Percentiles rank a stretch among this genome's conserved stretches.
phyloP scores from a whole-genome alignment of 495 filamentous ascomycete species.

The Penicillium chermesinum region DNA sequence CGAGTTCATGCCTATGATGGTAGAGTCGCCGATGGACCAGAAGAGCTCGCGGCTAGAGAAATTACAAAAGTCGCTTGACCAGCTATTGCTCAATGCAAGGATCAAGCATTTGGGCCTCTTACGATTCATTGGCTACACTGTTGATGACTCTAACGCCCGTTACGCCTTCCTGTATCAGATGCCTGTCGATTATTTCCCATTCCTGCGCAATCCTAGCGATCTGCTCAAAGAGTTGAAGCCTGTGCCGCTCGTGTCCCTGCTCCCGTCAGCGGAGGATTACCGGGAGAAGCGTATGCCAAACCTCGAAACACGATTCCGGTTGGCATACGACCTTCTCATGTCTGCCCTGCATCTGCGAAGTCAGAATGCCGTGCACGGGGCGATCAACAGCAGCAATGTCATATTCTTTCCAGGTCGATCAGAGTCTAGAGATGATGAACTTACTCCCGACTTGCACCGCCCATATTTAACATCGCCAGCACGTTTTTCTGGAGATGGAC shows the following conservation, averaged over 20 bases:
- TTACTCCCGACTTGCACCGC: conserved; percentile 57
- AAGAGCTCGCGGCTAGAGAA: conserved; percentile 33
- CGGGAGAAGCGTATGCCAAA: conserved; percentile 44
- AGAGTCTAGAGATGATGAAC: conserved; percentile 36
- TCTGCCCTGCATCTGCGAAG: conserved; percentile 72
- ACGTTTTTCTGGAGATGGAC: conserved; percentile 65
- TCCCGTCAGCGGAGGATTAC: conserved; percentile 43
- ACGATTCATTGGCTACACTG: conserved; percentile 76
- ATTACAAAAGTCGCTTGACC: conserved; percentile 39
- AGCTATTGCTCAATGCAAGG: conserved; percentile 49
- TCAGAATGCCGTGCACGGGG: conserved; percentile 71
- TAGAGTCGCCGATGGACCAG: conserved; percentile 26
- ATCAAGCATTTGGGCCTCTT: conserved; percentile 57
- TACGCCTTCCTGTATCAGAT: conserved; percentile 82
- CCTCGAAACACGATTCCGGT: conserved; percentile 75
- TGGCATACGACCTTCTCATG: conserved; percentile 74
- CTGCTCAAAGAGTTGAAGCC: conserved; percentile 38
- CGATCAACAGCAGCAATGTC: conserved; percentile 74
- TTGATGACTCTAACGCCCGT: conserved; percentile 70
- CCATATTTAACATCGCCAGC: conserved; percentile 79
- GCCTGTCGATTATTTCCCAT: conserved; percentile 53
- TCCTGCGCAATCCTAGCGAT: conserved; percentile 41
- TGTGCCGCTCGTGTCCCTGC: conserved; percentile 44
- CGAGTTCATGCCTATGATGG: conserved; percentile 44
- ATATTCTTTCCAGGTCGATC: conserved; percentile 62